Base-by-base conservation (phyloP, 1,284 basidiomycete species). In the Apiotrichum gracile region DNA sequence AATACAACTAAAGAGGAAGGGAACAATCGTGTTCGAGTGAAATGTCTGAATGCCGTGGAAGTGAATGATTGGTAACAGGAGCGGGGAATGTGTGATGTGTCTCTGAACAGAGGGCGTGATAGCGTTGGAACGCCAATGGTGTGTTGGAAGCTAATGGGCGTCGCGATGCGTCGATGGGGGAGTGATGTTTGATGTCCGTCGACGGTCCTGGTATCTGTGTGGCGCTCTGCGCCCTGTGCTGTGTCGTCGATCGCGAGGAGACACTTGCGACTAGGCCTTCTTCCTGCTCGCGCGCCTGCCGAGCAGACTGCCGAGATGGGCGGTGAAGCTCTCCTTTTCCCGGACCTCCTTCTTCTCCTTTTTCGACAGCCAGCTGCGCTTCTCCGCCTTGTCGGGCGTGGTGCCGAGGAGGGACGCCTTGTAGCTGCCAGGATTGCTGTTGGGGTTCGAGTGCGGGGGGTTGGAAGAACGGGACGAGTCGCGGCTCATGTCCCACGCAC, bases 301-400 rank as follows among this genome's bases (percentile, higher is more conserved):
- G 34, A 58, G 49, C 5, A 56, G 34, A 10, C 37, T 26, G 17
- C 55, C 55, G 12, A 57, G 21, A 5, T 44, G 41, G 6, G 41
- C 40, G 12, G 40, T 26, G 35, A 57, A 43, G 39, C 37, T 22
- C 14, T 50, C 49, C 33, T 44, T 39, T 8, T 55, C 47, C 33
- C 31, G 31, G 12, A 13, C 16, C 40, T 22, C 40, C 13, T 26
- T 14, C 25, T 42, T 26, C 24, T 42, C 40, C 25, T 27, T 26
- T 16, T 42, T 25, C 16, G 17, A 17, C 25, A 31, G 16, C 31
- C 31, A 31, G 5, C 31, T 14, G 31, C 16, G 31, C 31, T 14
- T 10, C 31, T 31, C 31, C 19, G 16, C 12, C 29, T 16, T 33
- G 19, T 33, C 27, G 16, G 27, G 26, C n/a, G 42, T 21, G 8